Evolutionary conservation across 2,329 filamentous ascomycete genomes (phyloP).

Genomic region (Harringtonia aguacate): DNA sequence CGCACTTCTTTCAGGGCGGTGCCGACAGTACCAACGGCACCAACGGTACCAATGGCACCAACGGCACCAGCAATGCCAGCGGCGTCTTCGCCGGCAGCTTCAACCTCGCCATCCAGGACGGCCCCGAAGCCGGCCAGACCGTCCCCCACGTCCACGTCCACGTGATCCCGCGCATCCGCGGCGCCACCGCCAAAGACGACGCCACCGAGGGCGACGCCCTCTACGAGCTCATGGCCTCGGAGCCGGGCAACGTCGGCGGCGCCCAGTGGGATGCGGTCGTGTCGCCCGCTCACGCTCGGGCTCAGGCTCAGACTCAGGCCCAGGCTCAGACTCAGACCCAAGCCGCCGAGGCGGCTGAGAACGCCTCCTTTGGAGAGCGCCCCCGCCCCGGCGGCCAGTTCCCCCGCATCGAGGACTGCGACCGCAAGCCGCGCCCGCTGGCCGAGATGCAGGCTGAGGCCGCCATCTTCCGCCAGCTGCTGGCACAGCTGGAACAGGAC

Average conservation of each 20-base stretch:
- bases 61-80: slow-evolving; percentile 93
- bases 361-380: slow-evolving; percentile 3
- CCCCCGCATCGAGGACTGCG: slow-evolving; percentile 60
- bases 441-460: slow-evolving; percentile 78
- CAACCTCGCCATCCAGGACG: slow-evolving; percentile 94
- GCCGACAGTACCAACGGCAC: slow-evolving; percentile 1
- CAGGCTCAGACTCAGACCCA: neutral
- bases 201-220: slow-evolving; percentile 52
- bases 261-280: slow-evolving; percentile 46
- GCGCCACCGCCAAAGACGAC: slow-evolving; percentile 33
- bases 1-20: slow-evolving; percentile 34
- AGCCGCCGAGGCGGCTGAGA: slow-evolving; percentile 4
- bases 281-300: neutral
- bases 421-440: slow-evolving; percentile 53
- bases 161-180: slow-evolving; percentile 63
- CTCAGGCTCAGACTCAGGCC: neutral
- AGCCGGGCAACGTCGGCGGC: slow-evolving; percentile 73
- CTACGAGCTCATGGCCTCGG: slow-evolving; percentile 72
- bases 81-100: slow-evolving; percentile 65
- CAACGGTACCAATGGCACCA: slow-evolving; percentile 61
- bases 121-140: slow-evolving; percentile 80
- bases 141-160: slow-evolving; percentile 91
- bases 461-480: slow-evolving; percentile 44
- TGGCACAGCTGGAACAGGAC: slow-evolving; percentile 31
- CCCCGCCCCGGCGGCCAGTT: slow-evolving; percentile 42